Evolutionary conservation across 768 basidiomycete genomes (phyloP), one percentile per base, ranked within the genome.

Genomic region (Jaapia argillacea): DNA sequence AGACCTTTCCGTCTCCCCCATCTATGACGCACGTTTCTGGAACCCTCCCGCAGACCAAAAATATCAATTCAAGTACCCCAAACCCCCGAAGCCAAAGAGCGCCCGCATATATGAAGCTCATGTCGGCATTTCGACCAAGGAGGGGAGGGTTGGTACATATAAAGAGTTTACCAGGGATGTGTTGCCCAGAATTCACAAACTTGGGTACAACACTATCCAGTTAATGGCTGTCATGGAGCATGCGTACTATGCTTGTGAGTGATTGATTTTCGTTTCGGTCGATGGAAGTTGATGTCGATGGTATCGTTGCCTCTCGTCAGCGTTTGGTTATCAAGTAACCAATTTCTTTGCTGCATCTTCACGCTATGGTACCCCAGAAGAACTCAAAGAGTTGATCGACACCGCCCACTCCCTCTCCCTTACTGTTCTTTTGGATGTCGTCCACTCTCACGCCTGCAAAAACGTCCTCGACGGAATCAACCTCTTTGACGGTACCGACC

Each of bases 161-260:
- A 90, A 85, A 58, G 96, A 98, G 63, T 99, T 99, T 54, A 93
- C 90, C 22, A 62, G 66, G 43, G 74, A 94, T 56, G 64, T 86
- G 37, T 71, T 99, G 16, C 87, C 86, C 36, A 73, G 93, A 48
- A 98, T 99, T 60, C 81, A 81, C 60, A 78, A 79, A 45, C 72
- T 98, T 21, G 96, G 92, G 6, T 99, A 99, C 65, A 99, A 98
- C 58, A 79, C 81, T 43, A 97, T 99, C 49, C 96, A 99, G 64
- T 73, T 98, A 53, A 99, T 99, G 96, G 96, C 90, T 13, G 71
- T 96, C 47, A 93, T 96, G 90, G 92, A 96, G 59, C 92, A 97
- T 58, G 87, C 93, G 2, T 97, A 97, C 61, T 97, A 97, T 63
- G 92, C 92, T 49, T 97, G 91, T 92, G 52, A 54, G 85, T 65